Conservation (phyloP, 1,139 yeast genomes). For the Lizanozyma gosingica region DNA sequence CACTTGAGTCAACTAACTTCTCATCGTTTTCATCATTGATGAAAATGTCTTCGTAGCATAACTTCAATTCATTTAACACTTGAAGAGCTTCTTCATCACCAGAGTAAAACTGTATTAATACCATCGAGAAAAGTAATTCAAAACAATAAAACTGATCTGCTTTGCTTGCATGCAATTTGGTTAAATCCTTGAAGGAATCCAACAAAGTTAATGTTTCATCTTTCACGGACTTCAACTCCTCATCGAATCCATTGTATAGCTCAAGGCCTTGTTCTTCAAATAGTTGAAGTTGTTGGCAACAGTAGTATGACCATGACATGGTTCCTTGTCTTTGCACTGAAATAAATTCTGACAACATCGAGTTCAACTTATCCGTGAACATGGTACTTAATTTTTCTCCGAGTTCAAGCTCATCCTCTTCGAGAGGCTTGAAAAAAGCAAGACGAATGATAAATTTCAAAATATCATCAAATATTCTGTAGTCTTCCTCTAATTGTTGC, state of each 20-base stretch:
- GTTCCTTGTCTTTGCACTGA: conserved; percentile 32
- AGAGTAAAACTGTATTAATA: conserved; percentile 65
- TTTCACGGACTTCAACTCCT: conserved; percentile 40
- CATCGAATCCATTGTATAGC: conserved; percentile 44
- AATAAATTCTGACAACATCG: conserved; percentile 55
- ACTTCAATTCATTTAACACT: conserved; percentile 63
- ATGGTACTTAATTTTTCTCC: conserved; percentile 14
- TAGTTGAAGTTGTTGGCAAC: conserved; percentile 21
- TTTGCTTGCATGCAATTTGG: not conserved
- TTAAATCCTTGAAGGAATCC: not conserved
- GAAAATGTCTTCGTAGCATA: conserved; percentile 38
- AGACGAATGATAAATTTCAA: conserved; percentile 43
- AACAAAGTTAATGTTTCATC: conserved; percentile 33
- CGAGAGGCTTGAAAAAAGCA: conserved; percentile 41
- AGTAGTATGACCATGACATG: conserved; percentile 54
- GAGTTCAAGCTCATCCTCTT: conserved; percentile 3
- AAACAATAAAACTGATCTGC: conserved; percentile 34
- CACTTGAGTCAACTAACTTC: conserved; percentile 33
- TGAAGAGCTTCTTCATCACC: conserved; percentile 69
- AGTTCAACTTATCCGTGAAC: conserved; percentile 53
- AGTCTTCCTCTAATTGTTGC: conserved; percentile 12
- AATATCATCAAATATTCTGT: conserved; percentile 38
- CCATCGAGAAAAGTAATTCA: conserved; percentile 72
- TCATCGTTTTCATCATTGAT: conserved; percentile 15
- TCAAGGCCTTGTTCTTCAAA: conserved; percentile 14